Conservation (phyloP, 2,329 filamentous ascomycete genomes). For the Microdochium trichocladiopsis region DNA sequence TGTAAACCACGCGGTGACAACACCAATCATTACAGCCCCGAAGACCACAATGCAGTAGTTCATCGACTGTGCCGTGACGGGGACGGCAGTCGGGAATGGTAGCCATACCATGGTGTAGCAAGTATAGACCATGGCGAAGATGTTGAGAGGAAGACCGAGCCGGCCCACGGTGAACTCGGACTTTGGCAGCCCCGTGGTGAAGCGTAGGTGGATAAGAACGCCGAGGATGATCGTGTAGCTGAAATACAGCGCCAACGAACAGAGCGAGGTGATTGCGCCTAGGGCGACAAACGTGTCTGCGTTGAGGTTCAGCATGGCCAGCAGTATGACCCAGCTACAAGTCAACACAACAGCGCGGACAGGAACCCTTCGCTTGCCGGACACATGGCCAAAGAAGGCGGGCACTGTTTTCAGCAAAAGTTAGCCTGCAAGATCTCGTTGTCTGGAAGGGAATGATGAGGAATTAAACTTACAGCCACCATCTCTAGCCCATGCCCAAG, state of each 20-base stretch:
- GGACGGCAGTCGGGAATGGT: slow-evolving; percentile 4
- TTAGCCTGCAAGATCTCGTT: not conserved
- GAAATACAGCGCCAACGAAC: slow-evolving; percentile 4
- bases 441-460: not conserved
- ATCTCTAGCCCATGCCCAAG: slow-evolving; percentile 6
- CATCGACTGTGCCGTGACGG: slow-evolving; percentile 3
- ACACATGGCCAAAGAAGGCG: slow-evolving; percentile 3
- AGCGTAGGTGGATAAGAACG: slow-evolving; percentile 2
- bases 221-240: slow-evolving; percentile 5
- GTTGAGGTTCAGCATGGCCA: slow-evolving; percentile 4
- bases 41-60: slow-evolving; percentile 5
- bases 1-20: not conserved
- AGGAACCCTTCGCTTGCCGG: slow-evolving; percentile 3
- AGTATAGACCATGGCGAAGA: slow-evolving; percentile 3
- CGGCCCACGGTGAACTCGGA: slow-evolving; percentile 3
- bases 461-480: not conserved
- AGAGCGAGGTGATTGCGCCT: slow-evolving; percentile 5
- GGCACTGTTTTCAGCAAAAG: not conserved
- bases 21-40: slow-evolving; percentile 1
- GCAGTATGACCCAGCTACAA: slow-evolving; percentile 1
- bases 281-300: slow-evolving; percentile 5
- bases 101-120: slow-evolving; percentile 4
- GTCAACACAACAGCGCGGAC: slow-evolving; percentile 5
- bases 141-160: slow-evolving; percentile 2
- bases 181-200: not conserved